These are phyloP conservation scores for Allium fistulosum DNA, from an alignment of 106 monocot species.

Conservation along the genomic window DNA sequence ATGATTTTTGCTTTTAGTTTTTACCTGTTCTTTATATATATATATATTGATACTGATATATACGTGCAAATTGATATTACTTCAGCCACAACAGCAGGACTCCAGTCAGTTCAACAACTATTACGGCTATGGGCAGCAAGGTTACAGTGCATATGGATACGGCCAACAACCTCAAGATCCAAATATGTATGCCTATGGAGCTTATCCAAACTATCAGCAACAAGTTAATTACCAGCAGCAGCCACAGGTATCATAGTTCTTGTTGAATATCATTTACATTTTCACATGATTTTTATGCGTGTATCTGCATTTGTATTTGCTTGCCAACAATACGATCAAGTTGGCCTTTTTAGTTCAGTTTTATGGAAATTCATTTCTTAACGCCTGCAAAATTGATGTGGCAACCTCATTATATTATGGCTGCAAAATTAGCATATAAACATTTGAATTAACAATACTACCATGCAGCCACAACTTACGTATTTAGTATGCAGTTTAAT, in stretches of 20 bases:
- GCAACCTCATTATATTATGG: too few species aligned
- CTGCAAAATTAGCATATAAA: too few species aligned
- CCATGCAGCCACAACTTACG: too few species aligned
- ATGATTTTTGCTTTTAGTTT: background rate
- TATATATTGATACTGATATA: background rate
- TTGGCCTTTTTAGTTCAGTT: too few species aligned
- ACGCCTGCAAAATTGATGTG: too few species aligned
- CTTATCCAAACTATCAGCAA: conserved; percentile 58
- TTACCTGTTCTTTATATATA: background rate
- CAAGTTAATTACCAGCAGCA: conserved; percentile 28
- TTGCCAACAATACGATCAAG: too few species aligned
- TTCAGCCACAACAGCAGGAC: conserved; percentile 55
- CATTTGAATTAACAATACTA: too few species aligned
- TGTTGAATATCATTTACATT: too few species aligned
- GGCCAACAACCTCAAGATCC: conserved; percentile 56
- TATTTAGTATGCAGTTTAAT: too few species aligned
- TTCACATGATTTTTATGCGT: too few species aligned
- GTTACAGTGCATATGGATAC: conserved; percentile 56
- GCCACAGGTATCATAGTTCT: background rate
- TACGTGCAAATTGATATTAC: background rate
- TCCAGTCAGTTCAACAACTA: conserved; percentile 44
- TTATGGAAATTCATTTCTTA: too few species aligned
- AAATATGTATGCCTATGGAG: conserved; percentile 60
- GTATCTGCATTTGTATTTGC: too few species aligned
- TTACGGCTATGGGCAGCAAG: conserved; percentile 55